A percentile compares a stretch with the other conserved stretches of the same genome.
phyloP scores from a whole-genome alignment of 192 early-diverging fungal genomes.

The Coemansia sp. region DNA sequence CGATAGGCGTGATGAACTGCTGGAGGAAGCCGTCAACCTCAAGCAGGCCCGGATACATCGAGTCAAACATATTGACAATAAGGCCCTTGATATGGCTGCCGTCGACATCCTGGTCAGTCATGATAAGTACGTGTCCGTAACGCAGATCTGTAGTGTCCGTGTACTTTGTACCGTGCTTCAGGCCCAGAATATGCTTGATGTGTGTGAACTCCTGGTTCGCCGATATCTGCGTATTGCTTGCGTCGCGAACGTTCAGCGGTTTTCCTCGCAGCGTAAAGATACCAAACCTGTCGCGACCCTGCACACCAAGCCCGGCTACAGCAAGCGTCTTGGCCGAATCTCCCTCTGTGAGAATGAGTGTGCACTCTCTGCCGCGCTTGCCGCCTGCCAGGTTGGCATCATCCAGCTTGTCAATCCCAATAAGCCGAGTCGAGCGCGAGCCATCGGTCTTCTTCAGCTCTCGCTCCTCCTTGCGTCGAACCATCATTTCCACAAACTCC shows the following conservation, averaged over 20 bases:
- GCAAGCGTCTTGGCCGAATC: slow-evolving; percentile 94
- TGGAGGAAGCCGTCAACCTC: slow-evolving; percentile 88
- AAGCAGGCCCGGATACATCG: slow-evolving; percentile 89
- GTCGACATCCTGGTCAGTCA: slow-evolving; percentile 99
- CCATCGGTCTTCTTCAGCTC: slow-evolving; percentile 91
- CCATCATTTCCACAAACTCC: slow-evolving; percentile 74
- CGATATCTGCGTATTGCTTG: slow-evolving; percentile 64
- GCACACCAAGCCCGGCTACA: slow-evolving; percentile 80
- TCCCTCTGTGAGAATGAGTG: slow-evolving; percentile 96
- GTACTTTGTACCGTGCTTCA: slow-evolving; percentile 86
- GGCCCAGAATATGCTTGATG: slow-evolving; percentile 92
- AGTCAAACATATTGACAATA: slow-evolving; percentile 94
- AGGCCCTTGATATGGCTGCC: slow-evolving; percentile 98
- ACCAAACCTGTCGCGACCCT: slow-evolving; percentile 88
- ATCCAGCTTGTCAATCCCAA: slow-evolving; percentile 86
- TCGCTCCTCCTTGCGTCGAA: slow-evolving; percentile 70
- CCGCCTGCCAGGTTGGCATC: slow-evolving; percentile 94
- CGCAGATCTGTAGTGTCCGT: slow-evolving; percentile 70
- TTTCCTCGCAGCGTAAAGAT: slow-evolving; percentile 98
- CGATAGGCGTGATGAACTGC: slow-evolving; percentile 97
- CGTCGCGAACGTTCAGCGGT: slow-evolving; percentile 94
- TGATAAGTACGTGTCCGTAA: slow-evolving; percentile 96
- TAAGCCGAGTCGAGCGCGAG: slow-evolving; percentile 62
- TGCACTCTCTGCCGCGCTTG: slow-evolving; percentile 72
- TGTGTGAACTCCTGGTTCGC: slow-evolving; percentile 84